Conservation (phyloP, 2,329 filamentous ascomycete species). For the Talaromyces sp. region DNA sequence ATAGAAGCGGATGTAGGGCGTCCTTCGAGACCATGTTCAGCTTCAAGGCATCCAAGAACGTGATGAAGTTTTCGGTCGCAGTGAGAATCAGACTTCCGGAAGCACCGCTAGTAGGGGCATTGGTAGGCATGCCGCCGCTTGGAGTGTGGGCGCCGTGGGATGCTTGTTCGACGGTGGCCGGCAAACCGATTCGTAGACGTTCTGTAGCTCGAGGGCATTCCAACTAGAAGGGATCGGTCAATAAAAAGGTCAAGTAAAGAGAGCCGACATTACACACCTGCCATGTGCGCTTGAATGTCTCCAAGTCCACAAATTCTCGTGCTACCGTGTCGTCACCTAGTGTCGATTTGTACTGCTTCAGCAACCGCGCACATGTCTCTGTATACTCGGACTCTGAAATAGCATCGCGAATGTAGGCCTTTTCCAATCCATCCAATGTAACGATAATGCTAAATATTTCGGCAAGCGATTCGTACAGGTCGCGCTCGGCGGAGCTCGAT, state of each 20-base stretch:
- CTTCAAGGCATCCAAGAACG: conserved; percentile 90
- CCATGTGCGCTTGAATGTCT: conserved; percentile 89
- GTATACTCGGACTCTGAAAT: conserved; percentile 90
- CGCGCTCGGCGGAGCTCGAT: conserved; percentile 80
- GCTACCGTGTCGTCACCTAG: conserved; percentile 87
- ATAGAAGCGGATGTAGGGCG: conserved; percentile 89
- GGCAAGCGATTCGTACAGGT: conserved; percentile 91
- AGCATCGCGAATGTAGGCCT: conserved; percentile 94
- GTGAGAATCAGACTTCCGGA: conserved; percentile 73
- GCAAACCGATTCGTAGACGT: conserved; percentile 85
- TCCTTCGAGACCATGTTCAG: conserved; percentile 92
- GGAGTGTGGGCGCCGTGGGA: conserved; percentile 50
- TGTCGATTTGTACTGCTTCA: conserved; percentile 97
- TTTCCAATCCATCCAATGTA: conserved; percentile 91
- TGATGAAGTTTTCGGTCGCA: conserved; percentile 98
- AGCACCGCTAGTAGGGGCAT: conserved; percentile 38
- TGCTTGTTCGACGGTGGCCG: conserved; percentile 71
- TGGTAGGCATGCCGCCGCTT: conserved; percentile 35
- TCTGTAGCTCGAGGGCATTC: conserved; percentile 94
- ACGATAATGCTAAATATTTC: conserved; percentile 98
- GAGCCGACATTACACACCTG: conserved; percentile 60
- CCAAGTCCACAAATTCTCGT: conserved; percentile 80
- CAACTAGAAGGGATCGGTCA: conserved; percentile 56
- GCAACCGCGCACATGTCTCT: conserved; percentile 86
- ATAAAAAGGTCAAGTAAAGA: conserved; percentile 11